phyloP scores from a whole-genome alignment of 106 monocot genomes.

The Alisma plantagoaquatica region DNA sequence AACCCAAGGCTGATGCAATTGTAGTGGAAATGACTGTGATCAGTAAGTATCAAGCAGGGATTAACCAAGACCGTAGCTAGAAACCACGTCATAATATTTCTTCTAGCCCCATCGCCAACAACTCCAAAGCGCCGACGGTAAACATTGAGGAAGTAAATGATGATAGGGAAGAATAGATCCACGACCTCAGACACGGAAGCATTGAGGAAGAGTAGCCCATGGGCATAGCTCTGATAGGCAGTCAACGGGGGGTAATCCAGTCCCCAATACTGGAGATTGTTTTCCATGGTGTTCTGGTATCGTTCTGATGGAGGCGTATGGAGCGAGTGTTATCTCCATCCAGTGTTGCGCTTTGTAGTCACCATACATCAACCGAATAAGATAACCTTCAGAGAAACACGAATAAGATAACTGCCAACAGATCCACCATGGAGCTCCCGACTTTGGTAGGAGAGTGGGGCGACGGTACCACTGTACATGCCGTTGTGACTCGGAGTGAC shows the following conservation, averaged over 20 bases:
- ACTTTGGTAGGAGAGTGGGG: too few relatives aligned
- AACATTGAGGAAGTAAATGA: slow-evolving; percentile 40
- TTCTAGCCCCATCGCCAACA: slow-evolving; percentile 1
- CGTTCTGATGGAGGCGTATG: slow-evolving; percentile 49
- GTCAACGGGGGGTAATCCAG: slow-evolving; percentile 98
- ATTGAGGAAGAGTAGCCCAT: slow-evolving; percentile 52
- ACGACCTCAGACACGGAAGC: slow-evolving; percentile 51
- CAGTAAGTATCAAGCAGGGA: slow-evolving; percentile 73
- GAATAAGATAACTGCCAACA: too few relatives aligned
- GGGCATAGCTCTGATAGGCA: slow-evolving; percentile 81
- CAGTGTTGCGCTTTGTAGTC: slow-evolving; percentile 99
- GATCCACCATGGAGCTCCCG: too few relatives aligned
- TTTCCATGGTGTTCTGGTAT: slow-evolving; percentile 67
- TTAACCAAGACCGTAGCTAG: slow-evolving; percentile 77
- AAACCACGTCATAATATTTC: slow-evolving; percentile 51
- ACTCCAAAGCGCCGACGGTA: slow-evolving; percentile 28
- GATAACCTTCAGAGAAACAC: too few relatives aligned
- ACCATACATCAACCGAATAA: slow-evolving; percentile 74
- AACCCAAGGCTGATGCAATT: slow-evolving; percentile 95
- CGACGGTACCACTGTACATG: too few relatives aligned
- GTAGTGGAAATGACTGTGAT: slow-evolving; percentile 99
- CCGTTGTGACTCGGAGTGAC: too few relatives aligned
- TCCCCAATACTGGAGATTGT: slow-evolving; percentile 93
- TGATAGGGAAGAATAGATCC: slow-evolving; percentile 71
- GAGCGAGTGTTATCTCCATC: slow-evolving; percentile 99